Evolutionary conservation across 306 rosid genomes (phyloP).

Genomic region (Quercus berberidifolia): DNA sequence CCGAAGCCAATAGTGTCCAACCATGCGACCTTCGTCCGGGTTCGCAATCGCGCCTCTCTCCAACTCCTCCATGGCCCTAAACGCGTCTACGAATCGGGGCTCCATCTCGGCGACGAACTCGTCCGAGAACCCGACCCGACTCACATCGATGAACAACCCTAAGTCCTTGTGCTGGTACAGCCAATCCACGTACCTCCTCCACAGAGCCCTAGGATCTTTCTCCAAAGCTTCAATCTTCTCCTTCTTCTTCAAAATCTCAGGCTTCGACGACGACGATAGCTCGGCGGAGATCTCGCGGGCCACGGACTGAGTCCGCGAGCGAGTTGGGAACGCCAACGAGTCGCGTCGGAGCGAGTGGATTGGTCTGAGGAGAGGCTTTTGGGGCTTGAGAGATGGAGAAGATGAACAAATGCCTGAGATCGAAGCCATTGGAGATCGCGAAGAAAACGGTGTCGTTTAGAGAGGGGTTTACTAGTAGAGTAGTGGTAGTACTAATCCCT

Average conservation of each 20-base stretch:
- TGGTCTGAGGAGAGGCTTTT: constrained; percentile 17
- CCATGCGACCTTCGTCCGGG: constrained; percentile 97
- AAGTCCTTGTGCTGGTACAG: constrained; percentile 88
- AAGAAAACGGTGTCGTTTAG: neutral
- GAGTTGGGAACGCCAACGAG: constrained; percentile 30
- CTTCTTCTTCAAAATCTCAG: neutral
- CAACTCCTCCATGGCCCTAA: constrained; percentile 72
- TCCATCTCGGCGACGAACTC: constrained; percentile 80
- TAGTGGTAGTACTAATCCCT: neutral
- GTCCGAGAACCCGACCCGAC: constrained; percentile 90
- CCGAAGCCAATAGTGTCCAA: constrained; percentile 95
- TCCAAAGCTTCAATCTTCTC: constrained; percentile 36
- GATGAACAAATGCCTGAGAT: constrained; percentile 72
- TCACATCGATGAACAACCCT: constrained; percentile 75
- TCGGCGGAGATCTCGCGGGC: constrained; percentile 65
- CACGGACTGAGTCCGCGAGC: constrained; percentile 42
- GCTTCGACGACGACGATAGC: constrained; percentile 5
- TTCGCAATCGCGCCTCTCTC: constrained; percentile 94
- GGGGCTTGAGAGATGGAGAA: constrained; percentile 53
- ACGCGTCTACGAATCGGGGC: constrained; percentile 63
- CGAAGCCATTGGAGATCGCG: constrained; percentile 61
- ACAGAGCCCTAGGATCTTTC: constrained; percentile 69
- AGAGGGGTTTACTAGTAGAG: too few relatives aligned
- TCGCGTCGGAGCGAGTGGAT: constrained; percentile 23
- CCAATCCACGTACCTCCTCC: constrained; percentile 85